phyloP scores from a whole-genome alignment of 1,139 yeast genomes.

The Kodamaea suecica region DNA sequence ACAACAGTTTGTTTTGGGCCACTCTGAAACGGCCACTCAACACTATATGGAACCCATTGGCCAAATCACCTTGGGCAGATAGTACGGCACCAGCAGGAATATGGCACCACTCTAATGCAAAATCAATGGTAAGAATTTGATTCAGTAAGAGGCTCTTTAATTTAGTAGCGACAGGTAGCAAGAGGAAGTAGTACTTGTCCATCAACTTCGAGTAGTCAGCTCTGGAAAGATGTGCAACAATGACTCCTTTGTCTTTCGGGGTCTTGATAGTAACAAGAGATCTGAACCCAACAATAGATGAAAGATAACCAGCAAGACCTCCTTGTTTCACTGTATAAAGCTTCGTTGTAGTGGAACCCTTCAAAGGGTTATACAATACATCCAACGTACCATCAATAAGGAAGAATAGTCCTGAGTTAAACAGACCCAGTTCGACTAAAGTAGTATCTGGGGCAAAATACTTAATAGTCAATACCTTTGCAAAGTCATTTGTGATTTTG shows the following conservation, averaged over 20 bases:
- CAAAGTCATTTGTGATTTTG: constrained; percentile 60
- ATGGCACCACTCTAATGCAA: constrained; percentile 94
- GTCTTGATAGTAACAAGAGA: constrained; percentile 67
- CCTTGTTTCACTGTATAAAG: constrained; percentile 69
- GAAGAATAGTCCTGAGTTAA: constrained; percentile 72
- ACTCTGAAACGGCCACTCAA: constrained; percentile 87
- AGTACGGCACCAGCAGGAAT: constrained; percentile 79
- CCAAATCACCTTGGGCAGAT: constrained; percentile 79
- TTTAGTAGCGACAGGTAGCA: constrained; percentile 72
- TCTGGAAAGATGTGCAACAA: constrained; percentile 72
- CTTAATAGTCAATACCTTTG: constrained; percentile 57
- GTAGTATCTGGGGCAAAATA: constrained; percentile 52
- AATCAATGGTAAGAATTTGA: constrained; percentile 72
- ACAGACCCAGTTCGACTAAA: constrained; percentile 61
- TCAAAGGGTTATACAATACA: constrained; percentile 38
- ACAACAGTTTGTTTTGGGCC: constrained; percentile 21
- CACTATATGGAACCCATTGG: constrained; percentile 90
- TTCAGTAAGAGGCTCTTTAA: constrained; percentile 64
- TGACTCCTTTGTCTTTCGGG: constrained; percentile 52
- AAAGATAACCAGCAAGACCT: constrained; percentile 84
- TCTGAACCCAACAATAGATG: constrained; percentile 74
- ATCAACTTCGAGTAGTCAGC: constrained; percentile 59
- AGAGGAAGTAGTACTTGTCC: constrained; percentile 74
- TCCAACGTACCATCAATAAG: constrained; percentile 76
- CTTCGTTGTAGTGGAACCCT: constrained; percentile 15